phyloP scores from a whole-genome alignment of 1,284 basidiomycete species.

The Ganoderma sinense region DNA sequence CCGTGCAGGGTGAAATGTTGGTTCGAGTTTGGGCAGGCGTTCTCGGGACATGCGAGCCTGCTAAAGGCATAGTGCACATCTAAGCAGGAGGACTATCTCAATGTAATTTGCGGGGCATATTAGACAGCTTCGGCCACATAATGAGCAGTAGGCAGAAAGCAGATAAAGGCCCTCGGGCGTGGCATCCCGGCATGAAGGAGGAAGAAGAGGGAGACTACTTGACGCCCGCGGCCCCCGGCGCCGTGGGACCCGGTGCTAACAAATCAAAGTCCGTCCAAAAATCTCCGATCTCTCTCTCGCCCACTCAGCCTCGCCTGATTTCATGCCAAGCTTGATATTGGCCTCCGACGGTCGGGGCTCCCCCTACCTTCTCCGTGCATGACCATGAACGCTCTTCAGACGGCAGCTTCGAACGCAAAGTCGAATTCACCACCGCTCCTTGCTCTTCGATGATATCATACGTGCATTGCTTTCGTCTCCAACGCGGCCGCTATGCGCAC shows the following conservation, averaged over 20 bases:
- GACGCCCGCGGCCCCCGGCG: not conserved
- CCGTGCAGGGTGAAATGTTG: not conserved
- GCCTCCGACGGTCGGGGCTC: not conserved
- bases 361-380: not conserved
- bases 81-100: not conserved
- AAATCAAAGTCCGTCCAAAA: conserved; percentile 4
- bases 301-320: conserved; percentile 2
- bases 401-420: not conserved
- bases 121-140: not conserved
- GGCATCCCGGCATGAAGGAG: not conserved
- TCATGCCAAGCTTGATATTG: not conserved
- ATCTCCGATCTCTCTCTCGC: not conserved
- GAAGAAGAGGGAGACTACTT: not conserved
- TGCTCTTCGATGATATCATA: conserved; percentile 1
- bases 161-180: not conserved
- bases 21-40: not conserved
- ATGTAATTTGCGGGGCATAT: not conserved
- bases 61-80: not conserved
- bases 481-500: not conserved
- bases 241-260: not conserved
- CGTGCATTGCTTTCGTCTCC: conserved; percentile 1
- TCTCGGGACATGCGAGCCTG: not conserved
- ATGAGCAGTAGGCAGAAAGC: not conserved
- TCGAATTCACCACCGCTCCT: not conserved
- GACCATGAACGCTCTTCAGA: not conserved